A percentile compares a stretch with the other conserved stretches of the same genome.
phyloP scores from a whole-genome alignment of 768 basidiomycete genomes.

The Lactifluus subvellereus region DNA sequence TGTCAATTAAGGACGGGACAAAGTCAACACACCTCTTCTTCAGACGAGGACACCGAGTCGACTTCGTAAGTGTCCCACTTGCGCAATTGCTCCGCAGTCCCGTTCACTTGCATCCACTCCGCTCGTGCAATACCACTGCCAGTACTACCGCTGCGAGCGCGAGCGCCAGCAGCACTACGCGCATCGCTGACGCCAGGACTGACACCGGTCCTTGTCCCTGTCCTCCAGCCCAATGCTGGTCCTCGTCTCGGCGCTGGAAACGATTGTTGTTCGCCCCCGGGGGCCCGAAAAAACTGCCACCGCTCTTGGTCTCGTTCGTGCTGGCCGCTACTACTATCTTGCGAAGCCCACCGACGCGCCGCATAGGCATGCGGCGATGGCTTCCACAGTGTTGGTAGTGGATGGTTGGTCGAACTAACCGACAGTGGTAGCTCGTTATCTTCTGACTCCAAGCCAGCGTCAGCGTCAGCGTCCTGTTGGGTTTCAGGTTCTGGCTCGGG shows the following conservation, averaged over 20 bases:
- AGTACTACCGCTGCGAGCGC: conserved; percentile 6
- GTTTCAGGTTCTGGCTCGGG: conserved; percentile 7
- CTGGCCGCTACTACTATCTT: neutral
- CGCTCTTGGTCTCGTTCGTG: conserved; percentile 6
- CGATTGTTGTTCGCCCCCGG: neutral
- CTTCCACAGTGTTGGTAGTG: conserved; percentile 18
- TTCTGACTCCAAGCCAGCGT: conserved; percentile 17
- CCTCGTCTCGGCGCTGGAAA: neutral
- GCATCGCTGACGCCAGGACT: conserved; percentile 3
- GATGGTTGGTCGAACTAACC: conserved; percentile 1
- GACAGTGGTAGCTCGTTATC: conserved; percentile 16
- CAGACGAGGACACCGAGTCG: conserved; percentile 19
- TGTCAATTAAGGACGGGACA: conserved; percentile 12
- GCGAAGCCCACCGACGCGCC: conserved; percentile 22
- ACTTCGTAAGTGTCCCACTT: conserved; percentile 13
- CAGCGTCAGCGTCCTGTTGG: conserved; percentile 5
- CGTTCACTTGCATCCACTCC: conserved; percentile 18
- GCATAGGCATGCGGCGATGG: conserved; percentile 22
- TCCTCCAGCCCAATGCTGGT: neutral
- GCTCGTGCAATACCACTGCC: conserved; percentile 1
- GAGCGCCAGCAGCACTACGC: neutral
- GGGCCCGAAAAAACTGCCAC: conserved; percentile 13
- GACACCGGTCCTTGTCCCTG: neutral
- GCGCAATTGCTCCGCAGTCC: conserved; percentile 5
- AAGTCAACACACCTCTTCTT: conserved; percentile 24